phyloP scores from a whole-genome alignment of 2,329 filamentous ascomycete species.

The Nemania sp. region DNA sequence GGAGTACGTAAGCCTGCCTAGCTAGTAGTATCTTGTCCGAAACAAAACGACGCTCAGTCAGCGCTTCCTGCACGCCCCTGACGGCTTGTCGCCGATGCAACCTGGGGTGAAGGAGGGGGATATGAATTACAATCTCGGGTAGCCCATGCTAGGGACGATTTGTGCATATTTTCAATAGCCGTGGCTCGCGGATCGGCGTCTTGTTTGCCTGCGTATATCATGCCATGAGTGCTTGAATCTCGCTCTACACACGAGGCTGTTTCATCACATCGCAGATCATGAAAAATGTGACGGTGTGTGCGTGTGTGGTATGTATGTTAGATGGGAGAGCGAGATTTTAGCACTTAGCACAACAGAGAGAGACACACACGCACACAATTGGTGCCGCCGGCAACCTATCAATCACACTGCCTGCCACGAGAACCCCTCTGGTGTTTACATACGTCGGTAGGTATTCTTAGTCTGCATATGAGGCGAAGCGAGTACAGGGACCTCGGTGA shows the following conservation, averaged over 20 bases:
- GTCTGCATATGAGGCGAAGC: conserved; percentile 27
- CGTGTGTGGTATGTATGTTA: neutral
- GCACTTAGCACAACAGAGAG: neutral
- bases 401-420: conserved; percentile 22
- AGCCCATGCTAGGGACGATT: conserved; percentile 2
- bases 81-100: conserved; percentile 31
- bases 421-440: neutral
- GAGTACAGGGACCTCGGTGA: conserved; percentile 8
- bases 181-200: conserved; percentile 12
- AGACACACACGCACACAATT: conserved; percentile 1
- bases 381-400: conserved; percentile 27
- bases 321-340: neutral
- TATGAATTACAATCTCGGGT: conserved; percentile 6
- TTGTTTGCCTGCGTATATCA: neutral
- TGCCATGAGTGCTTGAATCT: conserved; percentile 8
- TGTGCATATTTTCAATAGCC: conserved; percentile 6
- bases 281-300: conserved; percentile 5
- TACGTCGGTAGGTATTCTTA: neutral
- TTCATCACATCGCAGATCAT: conserved; percentile 29
- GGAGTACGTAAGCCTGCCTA: conserved; percentile 3
- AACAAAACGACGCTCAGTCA: conserved; percentile 1
- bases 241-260: conserved; percentile 19
- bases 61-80: conserved; percentile 22
- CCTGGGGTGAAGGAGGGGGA: neutral
- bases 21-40: neutral